Evolutionary conservation across 2,329 filamentous ascomycete genomes (phyloP), one percentile per base, ranked within the genome.

Genomic region (Xylaria sp.): DNA sequence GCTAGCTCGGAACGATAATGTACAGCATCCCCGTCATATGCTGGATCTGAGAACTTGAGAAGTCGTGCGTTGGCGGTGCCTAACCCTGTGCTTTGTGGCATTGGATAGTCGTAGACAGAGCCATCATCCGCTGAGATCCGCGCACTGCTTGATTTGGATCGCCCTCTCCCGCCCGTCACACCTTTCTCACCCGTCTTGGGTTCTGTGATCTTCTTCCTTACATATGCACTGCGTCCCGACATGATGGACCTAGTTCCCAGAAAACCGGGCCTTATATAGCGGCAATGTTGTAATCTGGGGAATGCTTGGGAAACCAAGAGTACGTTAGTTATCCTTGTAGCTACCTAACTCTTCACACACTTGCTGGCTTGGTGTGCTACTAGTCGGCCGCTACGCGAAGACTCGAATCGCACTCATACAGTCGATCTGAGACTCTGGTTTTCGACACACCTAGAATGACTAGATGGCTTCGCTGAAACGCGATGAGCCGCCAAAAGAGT

Each of bases 151-250:
- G 74, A 82, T 62, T 79, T 78, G 20, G 79, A 76, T 9, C 80
- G 77, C 38, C 72, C 73, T 56, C 77, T 74, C 17, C 68, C 65
- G 2, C 68, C 61, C 9, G n/a, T n/a, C 5, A 42, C 15, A 9
- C 58, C 65, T 36, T 75, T 76, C 20, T 80, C 79, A 39, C 72
- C 77, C 2, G 75, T 69, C 60, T 81, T 83, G 29, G 81, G 79
- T 64, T 87, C 83, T 0, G 82, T 85, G 69, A 85, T 86, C 79
- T 86, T 87, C 75, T 87, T 87, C 73, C 86, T 84, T 74, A 86
- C 86, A 71, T 86, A 82, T 36, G 86, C 86, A 76, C 86, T 87
- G 62, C 86, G 80, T 66, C 85, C 86, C 6, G 86, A 88, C 86
- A 88, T 88, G 68, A 61, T 66, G 25, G 22, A 20, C 13, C 2